Conservation (phyloP, 164 flowering plant species). For the Liquidambar formosana region DNA sequence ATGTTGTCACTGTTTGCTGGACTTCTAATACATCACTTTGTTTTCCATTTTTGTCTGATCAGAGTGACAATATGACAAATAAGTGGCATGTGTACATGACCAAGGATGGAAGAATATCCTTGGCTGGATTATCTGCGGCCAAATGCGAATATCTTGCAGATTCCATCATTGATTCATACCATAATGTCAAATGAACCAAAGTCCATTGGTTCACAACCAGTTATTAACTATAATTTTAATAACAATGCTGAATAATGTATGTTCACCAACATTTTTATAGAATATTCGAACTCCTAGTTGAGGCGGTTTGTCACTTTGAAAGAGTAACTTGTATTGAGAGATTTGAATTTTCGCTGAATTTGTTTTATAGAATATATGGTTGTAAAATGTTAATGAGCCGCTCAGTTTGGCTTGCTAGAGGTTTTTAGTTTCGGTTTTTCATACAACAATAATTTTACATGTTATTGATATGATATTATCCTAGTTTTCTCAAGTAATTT, state of each 20-base stretch:
- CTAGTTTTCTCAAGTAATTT: no score
- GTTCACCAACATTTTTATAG: background rate
- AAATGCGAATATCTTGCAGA: conserved; percentile 97
- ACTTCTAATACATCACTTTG: no score
- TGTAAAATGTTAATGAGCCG: no score
- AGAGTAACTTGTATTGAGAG: no score
- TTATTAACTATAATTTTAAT: background rate
- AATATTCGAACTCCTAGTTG: no score
- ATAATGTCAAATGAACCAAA: conserved; percentile 62
- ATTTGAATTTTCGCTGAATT: no score
- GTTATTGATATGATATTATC: no score
- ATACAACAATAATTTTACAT: no score
- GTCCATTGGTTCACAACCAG: background rate
- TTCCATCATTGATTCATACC: conserved; percentile 85
- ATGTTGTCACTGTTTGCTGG: background rate
- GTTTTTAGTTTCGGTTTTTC: no score
- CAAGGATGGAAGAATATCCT: conserved; percentile 93
- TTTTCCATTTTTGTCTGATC: conserved; percentile 18
- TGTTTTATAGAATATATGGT: no score
- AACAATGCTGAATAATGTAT: background rate
- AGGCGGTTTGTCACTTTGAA: no score
- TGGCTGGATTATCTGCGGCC: conserved; percentile 87
- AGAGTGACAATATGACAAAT: conserved; percentile 93
- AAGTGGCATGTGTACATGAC: conserved; percentile 99
- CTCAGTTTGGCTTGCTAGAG: no score